A percentile compares a stretch with the other conserved stretches of the same genome.
phyloP scores from a whole-genome alignment of 164 flowering plant genomes.

The Tetracentron sinense region DNA sequence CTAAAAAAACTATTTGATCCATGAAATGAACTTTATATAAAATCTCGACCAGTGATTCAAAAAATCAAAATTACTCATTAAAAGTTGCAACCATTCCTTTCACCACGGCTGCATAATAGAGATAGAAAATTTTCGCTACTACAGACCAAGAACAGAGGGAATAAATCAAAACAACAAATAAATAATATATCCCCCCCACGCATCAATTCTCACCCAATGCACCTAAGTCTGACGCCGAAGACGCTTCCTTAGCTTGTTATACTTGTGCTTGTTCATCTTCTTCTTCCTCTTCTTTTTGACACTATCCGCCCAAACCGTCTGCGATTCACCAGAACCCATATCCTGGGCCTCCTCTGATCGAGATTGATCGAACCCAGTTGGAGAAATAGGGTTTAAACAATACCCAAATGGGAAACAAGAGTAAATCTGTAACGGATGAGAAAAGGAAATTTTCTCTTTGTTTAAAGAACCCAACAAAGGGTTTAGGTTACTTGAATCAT shows the following conservation, averaged over 20 bases:
- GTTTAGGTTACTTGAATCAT: conserved; percentile 4
- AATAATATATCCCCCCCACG: not conserved
- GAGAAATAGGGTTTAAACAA: conserved; percentile 22
- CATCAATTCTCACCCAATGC: conserved; percentile 10
- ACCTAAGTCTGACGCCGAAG: conserved; percentile 17
- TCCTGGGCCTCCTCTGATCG: conserved; percentile 7
- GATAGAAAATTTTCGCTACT: not conserved
- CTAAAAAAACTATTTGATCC: too few species aligned
- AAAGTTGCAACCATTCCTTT: too few species aligned
- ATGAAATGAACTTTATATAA: too few species aligned
- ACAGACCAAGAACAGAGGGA: not conserved
- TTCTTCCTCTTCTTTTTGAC: conserved; percentile 56
- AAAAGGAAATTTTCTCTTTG: not conserved
- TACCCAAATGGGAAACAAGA: conserved; percentile 38
- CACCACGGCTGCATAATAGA: too few species aligned
- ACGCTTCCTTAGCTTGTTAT: conserved; percentile 41
- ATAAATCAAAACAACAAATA: not conserved
- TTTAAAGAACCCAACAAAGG: conserved; percentile 8
- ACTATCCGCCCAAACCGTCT: conserved; percentile 39
- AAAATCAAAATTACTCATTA: too few species aligned
- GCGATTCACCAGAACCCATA: conserved; percentile 11
- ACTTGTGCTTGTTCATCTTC: conserved; percentile 63
- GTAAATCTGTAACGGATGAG: conserved; percentile 16
- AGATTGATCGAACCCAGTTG: conserved; percentile 15
- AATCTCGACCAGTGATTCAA: too few species aligned